Percentiles rank a stretch among this genome's conserved stretches.
Evolutionary conservation across 2,329 filamentous ascomycete species (phyloP).

Genomic region (Fusarium nodosum): DNA sequence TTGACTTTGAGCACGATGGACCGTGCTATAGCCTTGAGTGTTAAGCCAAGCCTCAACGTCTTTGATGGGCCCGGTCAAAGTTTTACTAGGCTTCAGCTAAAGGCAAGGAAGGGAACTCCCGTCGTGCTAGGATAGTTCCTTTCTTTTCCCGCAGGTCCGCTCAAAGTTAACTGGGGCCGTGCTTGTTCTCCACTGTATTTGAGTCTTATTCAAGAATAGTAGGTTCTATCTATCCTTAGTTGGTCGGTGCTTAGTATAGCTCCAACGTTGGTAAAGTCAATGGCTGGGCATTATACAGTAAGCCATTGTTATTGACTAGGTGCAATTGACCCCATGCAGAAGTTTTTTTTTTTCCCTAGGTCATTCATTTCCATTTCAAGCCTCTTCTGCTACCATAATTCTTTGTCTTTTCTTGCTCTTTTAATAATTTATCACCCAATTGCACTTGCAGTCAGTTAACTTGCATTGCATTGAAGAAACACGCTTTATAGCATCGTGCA

Average conservation of each 20-base stretch:
- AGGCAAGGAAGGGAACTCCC: slow-evolving; percentile 38
- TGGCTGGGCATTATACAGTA: neutral
- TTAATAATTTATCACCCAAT: neutral
- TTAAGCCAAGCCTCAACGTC: slow-evolving; percentile 5
- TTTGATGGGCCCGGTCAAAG: slow-evolving; percentile 22
- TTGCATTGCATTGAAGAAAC: slow-evolving; percentile 7
- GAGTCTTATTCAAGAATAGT: neutral
- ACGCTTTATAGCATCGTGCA: slow-evolving; percentile 16
- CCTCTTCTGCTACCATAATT: neutral
- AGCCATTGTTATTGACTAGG: neutral
- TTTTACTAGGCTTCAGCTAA: slow-evolving; percentile 5
- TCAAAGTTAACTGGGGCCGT: slow-evolving; percentile 10
- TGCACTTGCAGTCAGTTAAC: neutral
- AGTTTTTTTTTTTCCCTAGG: neutral
- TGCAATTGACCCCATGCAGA: neutral
- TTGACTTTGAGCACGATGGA: neutral
- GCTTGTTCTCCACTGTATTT: slow-evolving; percentile 1
- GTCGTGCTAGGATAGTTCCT: slow-evolving; percentile 31
- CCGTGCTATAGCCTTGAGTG: neutral
- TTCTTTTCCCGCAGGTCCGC: slow-evolving; percentile 16
- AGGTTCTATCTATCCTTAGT: neutral
- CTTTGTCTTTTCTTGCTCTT: neutral
- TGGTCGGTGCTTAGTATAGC: slow-evolving; percentile 5
- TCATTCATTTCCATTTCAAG: neutral
- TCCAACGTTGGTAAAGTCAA: slow-evolving; percentile 2